These are phyloP conservation scores for Babesia bigemina DNA, from an alignment of 169 alveolate species.

Conservation along the genomic window DNA sequence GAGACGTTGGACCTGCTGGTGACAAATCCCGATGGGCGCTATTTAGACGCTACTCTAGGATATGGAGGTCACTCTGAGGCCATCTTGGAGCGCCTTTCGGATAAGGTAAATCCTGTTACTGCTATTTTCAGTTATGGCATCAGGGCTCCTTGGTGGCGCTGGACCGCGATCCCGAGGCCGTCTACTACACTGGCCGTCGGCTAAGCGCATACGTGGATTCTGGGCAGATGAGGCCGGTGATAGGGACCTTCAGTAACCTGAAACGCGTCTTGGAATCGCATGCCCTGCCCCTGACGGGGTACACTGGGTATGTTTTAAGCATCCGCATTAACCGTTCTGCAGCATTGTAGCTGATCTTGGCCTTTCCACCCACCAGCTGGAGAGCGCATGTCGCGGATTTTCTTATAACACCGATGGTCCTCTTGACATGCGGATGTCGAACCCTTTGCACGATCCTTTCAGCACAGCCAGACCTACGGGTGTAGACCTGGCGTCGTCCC, in stretches of 20 bases:
- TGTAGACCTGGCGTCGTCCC: not conserved
- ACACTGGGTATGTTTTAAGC: conserved; percentile 49
- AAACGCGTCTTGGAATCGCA: conserved; percentile 48
- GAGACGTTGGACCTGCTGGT: conserved; percentile 60
- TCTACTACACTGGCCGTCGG: conserved; percentile 61
- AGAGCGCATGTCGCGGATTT: conserved; percentile 70
- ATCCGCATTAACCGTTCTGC: not conserved
- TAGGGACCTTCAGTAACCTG: conserved; percentile 73
- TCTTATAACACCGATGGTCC: conserved; percentile 73
- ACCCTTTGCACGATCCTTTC: conserved; percentile 70
- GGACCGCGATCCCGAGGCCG: conserved; percentile 79
- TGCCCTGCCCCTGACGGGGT: conserved; percentile 66
- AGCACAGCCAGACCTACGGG: not conserved
- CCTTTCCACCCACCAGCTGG: conserved; percentile 75
- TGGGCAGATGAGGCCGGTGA: conserved; percentile 47
- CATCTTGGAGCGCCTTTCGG: conserved; percentile 35
- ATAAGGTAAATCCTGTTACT: conserved; percentile 21
- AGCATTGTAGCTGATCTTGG: conserved; percentile 78
- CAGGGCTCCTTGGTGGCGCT: conserved; percentile 70
- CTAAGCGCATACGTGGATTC: conserved; percentile 45
- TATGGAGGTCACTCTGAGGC: conserved; percentile 80
- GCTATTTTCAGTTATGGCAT: not conserved
- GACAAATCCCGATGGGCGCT: conserved; percentile 65
- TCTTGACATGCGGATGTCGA: conserved; percentile 79
- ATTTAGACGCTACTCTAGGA: conserved; percentile 78